Conservation (phyloP, 805 yeast genomes). For the Priceomyces fermenticarens region DNA sequence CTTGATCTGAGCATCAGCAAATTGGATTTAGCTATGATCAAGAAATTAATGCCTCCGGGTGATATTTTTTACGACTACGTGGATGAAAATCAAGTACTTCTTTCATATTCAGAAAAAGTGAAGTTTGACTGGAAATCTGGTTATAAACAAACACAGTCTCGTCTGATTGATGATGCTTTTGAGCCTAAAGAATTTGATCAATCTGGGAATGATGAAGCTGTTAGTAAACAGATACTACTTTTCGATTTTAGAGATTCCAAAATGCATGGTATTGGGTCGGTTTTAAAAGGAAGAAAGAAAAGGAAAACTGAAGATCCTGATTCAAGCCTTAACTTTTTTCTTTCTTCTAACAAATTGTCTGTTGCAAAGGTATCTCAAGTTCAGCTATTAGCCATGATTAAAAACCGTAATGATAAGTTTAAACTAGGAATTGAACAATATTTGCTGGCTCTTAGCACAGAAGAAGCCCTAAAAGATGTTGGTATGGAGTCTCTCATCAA, state of each 20-base stretch:
- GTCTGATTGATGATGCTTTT: slow-evolving; percentile 46
- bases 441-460: slow-evolving; percentile 20
- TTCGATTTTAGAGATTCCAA: slow-evolving; percentile 77
- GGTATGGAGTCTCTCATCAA: slow-evolving; percentile 41
- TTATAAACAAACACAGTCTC: slow-evolving; percentile 28
- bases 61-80: slow-evolving; percentile 65
- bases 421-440: slow-evolving; percentile 11
- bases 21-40: slow-evolving; percentile 64
- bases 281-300: slow-evolving; percentile 18
- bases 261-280: slow-evolving; percentile 44
- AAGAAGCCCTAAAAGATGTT: slow-evolving; percentile 22
- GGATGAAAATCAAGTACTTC: slow-evolving; percentile 65
- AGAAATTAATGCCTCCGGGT: slow-evolving; percentile 62
- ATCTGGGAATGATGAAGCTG: slow-evolving; percentile 34
- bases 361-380: slow-evolving; percentile 51
- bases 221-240: slow-evolving; percentile 54
- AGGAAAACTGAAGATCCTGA: slow-evolving; percentile 8
- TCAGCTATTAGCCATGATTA: slow-evolving; percentile 59
- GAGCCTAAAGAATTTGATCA: slow-evolving; percentile 52
- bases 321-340: slow-evolving; percentile 19
- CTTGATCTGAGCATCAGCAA: slow-evolving; percentile 29
- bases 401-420: slow-evolving; percentile 56
- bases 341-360: slow-evolving; percentile 40
- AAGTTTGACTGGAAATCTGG: slow-evolving; percentile 35
- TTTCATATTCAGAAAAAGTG: slow-evolving; percentile 44